These are phyloP conservation scores for Hymenoscyphus occultus DNA, from an alignment of 2,329 filamentous ascomycete species.

Conservation along the genomic window DNA sequence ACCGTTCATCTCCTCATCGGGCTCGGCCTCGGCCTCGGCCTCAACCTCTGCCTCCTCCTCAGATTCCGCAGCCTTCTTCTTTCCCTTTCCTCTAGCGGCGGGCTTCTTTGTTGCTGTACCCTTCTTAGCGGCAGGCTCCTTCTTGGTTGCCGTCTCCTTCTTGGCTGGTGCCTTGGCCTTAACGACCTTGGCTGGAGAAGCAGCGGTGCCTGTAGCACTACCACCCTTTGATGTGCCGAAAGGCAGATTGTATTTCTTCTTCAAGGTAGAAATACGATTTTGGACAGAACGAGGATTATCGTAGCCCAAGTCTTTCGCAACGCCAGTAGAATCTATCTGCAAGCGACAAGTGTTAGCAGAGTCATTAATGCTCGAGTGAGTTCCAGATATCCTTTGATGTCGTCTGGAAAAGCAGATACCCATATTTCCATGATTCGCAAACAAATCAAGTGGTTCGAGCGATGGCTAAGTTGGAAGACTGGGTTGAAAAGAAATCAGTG, in stretches of 20 bases:
- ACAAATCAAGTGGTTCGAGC: neutral
- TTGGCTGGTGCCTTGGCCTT: neutral
- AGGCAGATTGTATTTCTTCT: constrained; percentile 31
- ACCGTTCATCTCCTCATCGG: neutral
- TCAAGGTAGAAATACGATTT: constrained; percentile 28
- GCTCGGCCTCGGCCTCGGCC: neutral
- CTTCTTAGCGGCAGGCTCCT: constrained; percentile 17
- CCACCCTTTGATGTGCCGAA: constrained; percentile 11
- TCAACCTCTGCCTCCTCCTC: neutral
- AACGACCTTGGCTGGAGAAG: constrained; percentile 2
- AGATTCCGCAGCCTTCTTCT: neutral
- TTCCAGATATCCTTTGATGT: neutral
- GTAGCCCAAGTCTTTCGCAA: constrained; percentile 24
- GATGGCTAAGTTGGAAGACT: neutral
- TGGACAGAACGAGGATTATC: constrained; percentile 26
- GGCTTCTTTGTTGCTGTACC: neutral
- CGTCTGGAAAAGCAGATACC: neutral
- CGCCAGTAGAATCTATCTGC: constrained; percentile 26
- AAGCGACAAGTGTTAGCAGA: neutral
- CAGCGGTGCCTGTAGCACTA: neutral
- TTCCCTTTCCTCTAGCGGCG: constrained; percentile 15
- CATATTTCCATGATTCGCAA: neutral
- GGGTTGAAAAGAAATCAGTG: neutral
- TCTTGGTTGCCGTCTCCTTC: neutral
- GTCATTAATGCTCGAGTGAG: neutral